Evolutionary conservation across 2,329 filamentous ascomycete genomes (phyloP), one percentile per base, ranked within the genome.

Genomic region (Arthroderma sp.): DNA sequence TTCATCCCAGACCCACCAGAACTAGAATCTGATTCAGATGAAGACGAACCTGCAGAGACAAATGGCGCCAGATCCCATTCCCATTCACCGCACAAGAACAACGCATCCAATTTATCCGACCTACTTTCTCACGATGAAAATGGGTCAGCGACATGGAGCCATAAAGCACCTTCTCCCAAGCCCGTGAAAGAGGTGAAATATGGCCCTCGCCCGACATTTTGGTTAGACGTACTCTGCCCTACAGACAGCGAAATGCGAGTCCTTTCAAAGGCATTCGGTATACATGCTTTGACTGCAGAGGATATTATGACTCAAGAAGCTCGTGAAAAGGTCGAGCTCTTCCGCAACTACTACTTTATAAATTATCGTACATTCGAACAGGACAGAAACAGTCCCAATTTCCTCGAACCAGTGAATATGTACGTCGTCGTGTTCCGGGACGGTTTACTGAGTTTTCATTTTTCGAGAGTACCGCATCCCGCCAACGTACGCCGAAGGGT

Each of bases 361-460:
- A 96, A 94, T 62, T 98, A 98, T 63, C 83, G 91, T 10, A 93
- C 87, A 0, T 98, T 98, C 58, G 91, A 98, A 60, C 91, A 96
- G 61, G 91, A 98, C 58, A 78, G 80, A 49, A 82, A 81, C 54
- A 94, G 81, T 59, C 85, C 91, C 46, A 81, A 93, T 58, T 94
- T 93, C 60, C 74, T 98, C 38, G 86, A 96, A 55, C 89, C 91
- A 0, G 84, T 98, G 57, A 94, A 96, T 64, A 86, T 98, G 75
- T 98, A 96, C 57, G 83, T 95, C 32, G 83, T 96, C 6, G 91
- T 98, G 6, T 98, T 98, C 70, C 79, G 88, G 8, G 87, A 96
- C 61, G 91, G 91, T 27, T 83, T 98, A 6, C 76, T 98, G 50
- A 94, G 83, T 57, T 98, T 98, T 68, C 91, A 98, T 62, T 95